Evolutionary conservation across 306 rosid genomes (phyloP), one percentile per base, ranked within the genome.

Genomic region (Trifolium dubium): DNA sequence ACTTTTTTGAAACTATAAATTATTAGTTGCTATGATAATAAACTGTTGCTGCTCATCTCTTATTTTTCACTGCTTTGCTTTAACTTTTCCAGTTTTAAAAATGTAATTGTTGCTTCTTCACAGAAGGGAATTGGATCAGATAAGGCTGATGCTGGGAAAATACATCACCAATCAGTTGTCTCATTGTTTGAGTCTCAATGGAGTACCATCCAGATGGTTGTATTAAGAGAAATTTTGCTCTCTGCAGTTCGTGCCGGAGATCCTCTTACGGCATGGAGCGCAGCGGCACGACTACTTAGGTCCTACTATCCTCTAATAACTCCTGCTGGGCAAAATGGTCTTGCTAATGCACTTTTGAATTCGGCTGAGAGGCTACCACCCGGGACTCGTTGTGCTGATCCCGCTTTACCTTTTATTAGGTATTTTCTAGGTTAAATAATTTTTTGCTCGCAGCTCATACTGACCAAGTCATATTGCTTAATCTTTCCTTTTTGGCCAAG

Each of bases 261-360:
- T 85, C 99, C 99, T 80, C 99, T 95, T 71, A 88, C 97, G 82
- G 97, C 99, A 63, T 95, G 99, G 99, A 89, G 98, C 82, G 98
- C 98, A 71, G 96, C 99, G 14, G 95, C 99, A 23, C 86, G 97
- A 43, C 89, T 92, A 34, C 96, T 94, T 46, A 89, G 99, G 84
- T 90, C 96, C 50, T 90, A 92, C 83, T 94, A 92, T 85, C 99
- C 99, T 78, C 79, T 94, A 69, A 90, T 94, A 55, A 88, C 96
- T 71, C 99, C 99, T 73, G 92, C 86, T 10, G 98, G 93, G 75
- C 99, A 94, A 86, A 90, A 88, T 81, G 97, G 96, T 67, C 96
- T 95, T 73, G 97, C 90, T 49, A 95, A 83, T 78, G 96, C 99
- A 39, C 99, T 95, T 80, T 86, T 90, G 46, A 95, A 86, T 85